Percentiles rank a stretch among this genome's conserved stretches.
Evolutionary conservation across 306 rosid genomes (phyloP).

Genomic region (Cajanus cajan): DNA sequence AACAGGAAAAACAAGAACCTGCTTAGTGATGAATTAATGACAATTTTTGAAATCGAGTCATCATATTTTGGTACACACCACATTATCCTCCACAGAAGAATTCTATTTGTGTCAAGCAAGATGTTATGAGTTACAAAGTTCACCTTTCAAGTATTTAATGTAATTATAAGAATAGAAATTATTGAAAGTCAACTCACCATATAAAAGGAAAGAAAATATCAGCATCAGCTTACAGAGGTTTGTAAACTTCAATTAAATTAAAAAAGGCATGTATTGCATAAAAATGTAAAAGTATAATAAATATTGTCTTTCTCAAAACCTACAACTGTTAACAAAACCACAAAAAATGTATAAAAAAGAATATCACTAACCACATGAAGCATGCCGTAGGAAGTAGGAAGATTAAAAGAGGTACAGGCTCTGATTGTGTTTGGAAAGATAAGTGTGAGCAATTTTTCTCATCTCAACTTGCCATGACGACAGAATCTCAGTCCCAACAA

Average conservation of each 20-base stretch:
- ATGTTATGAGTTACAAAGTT: no score
- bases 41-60: not conserved
- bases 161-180: no score
- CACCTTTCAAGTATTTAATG: no score
- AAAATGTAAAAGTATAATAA: no score
- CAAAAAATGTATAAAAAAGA: not conserved
- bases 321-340: not conserved
- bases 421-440: conserved; percentile 49
- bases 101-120: no score
- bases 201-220: not conserved
- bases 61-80: not conserved
- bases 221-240: not conserved
- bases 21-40: not conserved
- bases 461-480: not conserved
- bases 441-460: conserved; percentile 41
- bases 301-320: not conserved
- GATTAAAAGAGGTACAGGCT: conserved; percentile 36
- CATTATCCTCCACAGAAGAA: no score
- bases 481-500: not conserved
- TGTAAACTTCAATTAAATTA: no score
- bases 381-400: conserved; percentile 42
- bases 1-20: no score
- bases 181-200: not conserved
- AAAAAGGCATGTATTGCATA: not conserved
- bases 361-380: conserved; percentile 32